phyloP scores from a whole-genome alignment of 2,329 filamentous ascomycete species.

The Cladophialophora bantiana region DNA sequence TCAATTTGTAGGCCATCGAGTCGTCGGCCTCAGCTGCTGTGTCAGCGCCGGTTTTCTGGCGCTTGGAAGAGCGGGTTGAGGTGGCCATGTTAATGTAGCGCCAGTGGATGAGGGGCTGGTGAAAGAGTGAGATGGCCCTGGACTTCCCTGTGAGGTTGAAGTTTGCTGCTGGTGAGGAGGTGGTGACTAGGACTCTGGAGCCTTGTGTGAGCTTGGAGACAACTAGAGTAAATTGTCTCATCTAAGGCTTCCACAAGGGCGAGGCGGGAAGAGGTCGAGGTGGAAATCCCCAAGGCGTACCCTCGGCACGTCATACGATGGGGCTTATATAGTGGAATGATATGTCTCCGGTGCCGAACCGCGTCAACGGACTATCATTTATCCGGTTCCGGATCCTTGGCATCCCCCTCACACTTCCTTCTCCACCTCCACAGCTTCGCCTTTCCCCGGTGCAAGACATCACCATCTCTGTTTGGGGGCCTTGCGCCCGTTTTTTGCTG shows the following conservation, averaged over 20 bases:
- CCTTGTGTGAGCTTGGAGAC: not conserved
- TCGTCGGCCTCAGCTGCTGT: not conserved
- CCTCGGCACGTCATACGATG: not conserved
- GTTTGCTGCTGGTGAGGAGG: not conserved
- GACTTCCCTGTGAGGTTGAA: not conserved
- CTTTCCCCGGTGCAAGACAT: not conserved
- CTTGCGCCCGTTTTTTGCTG: not conserved
- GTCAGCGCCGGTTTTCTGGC: conserved; percentile 34
- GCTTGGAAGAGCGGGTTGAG: conserved; percentile 36
- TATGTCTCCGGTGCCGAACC: not conserved
- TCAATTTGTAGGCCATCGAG: conserved; percentile 27
- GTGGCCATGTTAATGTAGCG: conserved; percentile 26
- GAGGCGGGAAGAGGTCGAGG: not conserved
- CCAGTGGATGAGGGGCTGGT: not conserved
- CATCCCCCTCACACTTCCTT: too few relatives aligned
- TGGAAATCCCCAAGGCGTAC: too few relatives aligned
- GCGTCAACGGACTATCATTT: not conserved
- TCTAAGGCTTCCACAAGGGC: not conserved
- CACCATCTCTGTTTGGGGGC: too few relatives aligned
- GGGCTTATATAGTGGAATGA: not conserved
- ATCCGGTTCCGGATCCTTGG: not conserved
- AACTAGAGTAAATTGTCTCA: not conserved
- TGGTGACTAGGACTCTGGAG: not conserved
- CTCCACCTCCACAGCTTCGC: not conserved
- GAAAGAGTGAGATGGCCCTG: not conserved